Conservation (phyloP, 2,329 filamentous ascomycete genomes). For the Trichoderma sp. region DNA sequence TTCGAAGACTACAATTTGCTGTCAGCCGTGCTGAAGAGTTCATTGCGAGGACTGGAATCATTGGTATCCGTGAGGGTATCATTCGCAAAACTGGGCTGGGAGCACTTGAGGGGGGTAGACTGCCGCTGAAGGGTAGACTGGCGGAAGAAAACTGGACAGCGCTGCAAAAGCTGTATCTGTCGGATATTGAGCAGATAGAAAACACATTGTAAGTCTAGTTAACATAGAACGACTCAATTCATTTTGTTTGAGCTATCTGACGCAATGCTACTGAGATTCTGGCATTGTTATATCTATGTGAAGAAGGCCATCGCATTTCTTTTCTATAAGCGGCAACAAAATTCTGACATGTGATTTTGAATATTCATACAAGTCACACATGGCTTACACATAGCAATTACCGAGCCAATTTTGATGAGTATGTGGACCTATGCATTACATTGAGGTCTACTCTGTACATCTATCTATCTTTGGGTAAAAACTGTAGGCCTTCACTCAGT, state of each 20-base stretch:
- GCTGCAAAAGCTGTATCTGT: slow-evolving; percentile 1
- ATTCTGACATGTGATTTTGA: background rate
- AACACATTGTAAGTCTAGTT: background rate
- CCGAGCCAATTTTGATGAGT: background rate
- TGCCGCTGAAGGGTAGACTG: slow-evolving; percentile 57
- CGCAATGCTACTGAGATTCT: background rate
- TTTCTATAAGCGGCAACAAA: background rate
- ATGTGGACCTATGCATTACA: background rate
- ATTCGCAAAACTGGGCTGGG: slow-evolving; percentile 58
- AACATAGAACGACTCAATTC: background rate
- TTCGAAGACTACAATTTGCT: slow-evolving; percentile 54
- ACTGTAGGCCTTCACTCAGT: background rate
- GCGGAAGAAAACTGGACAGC: slow-evolving; percentile 45
- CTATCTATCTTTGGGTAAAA: background rate
- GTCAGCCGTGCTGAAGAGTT: slow-evolving; percentile 61
- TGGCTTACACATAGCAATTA: background rate
- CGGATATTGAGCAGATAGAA: slow-evolving; percentile 16
- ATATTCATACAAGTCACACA: background rate
- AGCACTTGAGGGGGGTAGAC: slow-evolving; percentile 54
- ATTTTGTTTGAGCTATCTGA: background rate
- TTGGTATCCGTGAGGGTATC: slow-evolving; percentile 64
- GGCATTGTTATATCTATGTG: background rate
- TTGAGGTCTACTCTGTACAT: background rate
- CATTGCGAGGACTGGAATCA: slow-evolving; percentile 56
- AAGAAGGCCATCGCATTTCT: background rate